Conservation (phyloP, 1,139 yeast genomes). For the Hemisphaericaspora subhashii region DNA sequence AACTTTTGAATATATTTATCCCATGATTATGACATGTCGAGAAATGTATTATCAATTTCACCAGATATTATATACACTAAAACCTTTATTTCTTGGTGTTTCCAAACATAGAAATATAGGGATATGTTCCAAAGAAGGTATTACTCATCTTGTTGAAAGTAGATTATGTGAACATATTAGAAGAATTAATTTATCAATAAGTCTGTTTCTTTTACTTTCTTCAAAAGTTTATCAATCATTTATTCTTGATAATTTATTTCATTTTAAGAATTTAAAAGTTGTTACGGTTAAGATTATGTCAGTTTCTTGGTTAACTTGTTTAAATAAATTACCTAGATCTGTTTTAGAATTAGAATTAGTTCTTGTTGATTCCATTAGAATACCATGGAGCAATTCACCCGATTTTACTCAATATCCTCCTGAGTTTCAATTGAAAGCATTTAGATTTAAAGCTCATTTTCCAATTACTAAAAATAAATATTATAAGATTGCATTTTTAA, state of each 20-base stretch:
- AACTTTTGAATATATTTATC: conserved; percentile 6
- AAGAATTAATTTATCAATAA: not conserved
- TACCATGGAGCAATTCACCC: too few species aligned
- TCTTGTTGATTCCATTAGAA: conserved; percentile 1
- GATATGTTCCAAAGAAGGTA: not conserved
- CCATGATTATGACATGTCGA: conserved; percentile 17
- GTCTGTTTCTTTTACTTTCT: not conserved
- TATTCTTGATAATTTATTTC: not conserved
- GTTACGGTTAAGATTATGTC: not conserved
- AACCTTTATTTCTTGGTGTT: conserved; percentile 12
- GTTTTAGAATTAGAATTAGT: conserved; percentile 8
- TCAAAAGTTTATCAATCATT: not conserved
- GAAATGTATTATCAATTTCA: conserved; percentile 12
- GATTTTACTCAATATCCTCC: not conserved
- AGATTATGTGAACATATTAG: not conserved
- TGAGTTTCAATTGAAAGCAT: conserved; percentile 6
- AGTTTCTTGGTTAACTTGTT: not conserved
- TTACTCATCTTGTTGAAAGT: not conserved
- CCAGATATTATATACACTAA: conserved; percentile 15
- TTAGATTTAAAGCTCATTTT: conserved; percentile 8
- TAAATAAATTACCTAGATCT: conserved; percentile 9
- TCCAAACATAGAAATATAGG: not conserved
- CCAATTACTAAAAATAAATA: conserved; percentile 2
- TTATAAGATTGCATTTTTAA: not conserved
- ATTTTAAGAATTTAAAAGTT: conserved; percentile 1